Evolutionary conservation across 441 rosid species (phyloP), one percentile per base, ranked within the genome.

Genomic region (Dalechampia spathulata): DNA sequence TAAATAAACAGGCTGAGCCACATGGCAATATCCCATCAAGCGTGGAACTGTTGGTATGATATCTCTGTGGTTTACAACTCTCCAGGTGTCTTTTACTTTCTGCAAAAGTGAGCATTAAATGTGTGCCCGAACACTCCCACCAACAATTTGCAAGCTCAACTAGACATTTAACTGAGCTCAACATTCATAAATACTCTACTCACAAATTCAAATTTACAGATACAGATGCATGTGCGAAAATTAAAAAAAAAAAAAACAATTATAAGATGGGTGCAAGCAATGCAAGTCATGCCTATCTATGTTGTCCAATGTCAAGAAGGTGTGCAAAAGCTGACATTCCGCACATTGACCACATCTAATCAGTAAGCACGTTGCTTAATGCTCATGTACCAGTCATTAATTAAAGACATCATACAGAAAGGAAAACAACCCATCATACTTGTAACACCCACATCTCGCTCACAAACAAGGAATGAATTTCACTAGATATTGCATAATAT

Each of bases 1-100:
- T 48, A 92, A 76, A 79, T 86, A 92, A 51, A 92, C 75, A 51
- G 96, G 98, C 46, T 80, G 91, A 57, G 96, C 98, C 27, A 92
- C 96, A 57, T 92, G 98, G 76, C 91, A 88, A 64, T 92, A 92
- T 52, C 98, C 98, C 98, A 88, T 92, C 68, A 88, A 73, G 52
- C 90, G 95, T 39, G 98, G 96, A 37, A 92, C 82, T 14, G 98
- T 79, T 17, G 96, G 98, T 68, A 92, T 89, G 67, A 92, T 88
- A 75, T 92, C 98, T 80, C 98, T 84, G 56, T 84, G 94, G 73
- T 92, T 92, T 50, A 92, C 93, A 62, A 91, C 85, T 72, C 96
- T 86, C 98, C 96, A 86, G 71, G 93, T 88, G 63, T 88, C 95
- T 71, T 73, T 83, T 56, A 88, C 94, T 73, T 81, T 92, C 98